A percentile compares a stretch with the other conserved stretches of the same genome.
phyloP scores from a whole-genome alignment of 768 basidiomycete species.

The Antrodiella citrinella region DNA sequence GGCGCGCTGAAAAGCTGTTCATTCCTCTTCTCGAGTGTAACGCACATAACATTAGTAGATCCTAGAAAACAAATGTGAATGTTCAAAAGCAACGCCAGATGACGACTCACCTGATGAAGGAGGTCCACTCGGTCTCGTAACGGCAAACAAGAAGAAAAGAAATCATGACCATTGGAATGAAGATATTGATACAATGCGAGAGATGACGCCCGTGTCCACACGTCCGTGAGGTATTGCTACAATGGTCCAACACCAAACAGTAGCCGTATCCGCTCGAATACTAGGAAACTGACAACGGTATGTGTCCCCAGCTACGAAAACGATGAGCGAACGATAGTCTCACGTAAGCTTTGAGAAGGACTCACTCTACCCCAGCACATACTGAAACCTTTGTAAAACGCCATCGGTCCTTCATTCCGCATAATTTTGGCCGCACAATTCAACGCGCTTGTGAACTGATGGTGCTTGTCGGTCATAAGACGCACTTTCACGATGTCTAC shows the following conservation, averaged over 20 bases:
- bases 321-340: background rate
- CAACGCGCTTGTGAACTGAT: constrained; percentile 20
- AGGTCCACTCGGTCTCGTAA: too few species aligned
- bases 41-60: too few species aligned
- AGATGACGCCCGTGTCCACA: too few species aligned
- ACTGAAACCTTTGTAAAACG: constrained; percentile 31
- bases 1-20: too few species aligned
- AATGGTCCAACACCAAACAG: constrained; percentile 26
- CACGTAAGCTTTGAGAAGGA: background rate
- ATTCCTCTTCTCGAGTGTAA: too few species aligned
- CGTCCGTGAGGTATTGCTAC: too few species aligned
- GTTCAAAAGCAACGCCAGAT: too few species aligned
- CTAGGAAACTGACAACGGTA: constrained; percentile 27
- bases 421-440: constrained; percentile 25
- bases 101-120: too few species aligned
- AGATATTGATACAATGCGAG: background rate
- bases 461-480: constrained; percentile 29
- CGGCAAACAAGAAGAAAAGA: too few species aligned
- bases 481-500: constrained; percentile 31
- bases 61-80: too few species aligned
- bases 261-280: constrained; percentile 25
- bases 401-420: constrained; percentile 23
- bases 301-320: constrained; percentile 26
- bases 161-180: too few species aligned
- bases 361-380: constrained; percentile 32